Percentiles rank a stretch among this genome's conserved stretches.
Conservation (phyloP, 2,329 filamentous ascomycete genomes). For the Colletotrichum sp. region DNA sequence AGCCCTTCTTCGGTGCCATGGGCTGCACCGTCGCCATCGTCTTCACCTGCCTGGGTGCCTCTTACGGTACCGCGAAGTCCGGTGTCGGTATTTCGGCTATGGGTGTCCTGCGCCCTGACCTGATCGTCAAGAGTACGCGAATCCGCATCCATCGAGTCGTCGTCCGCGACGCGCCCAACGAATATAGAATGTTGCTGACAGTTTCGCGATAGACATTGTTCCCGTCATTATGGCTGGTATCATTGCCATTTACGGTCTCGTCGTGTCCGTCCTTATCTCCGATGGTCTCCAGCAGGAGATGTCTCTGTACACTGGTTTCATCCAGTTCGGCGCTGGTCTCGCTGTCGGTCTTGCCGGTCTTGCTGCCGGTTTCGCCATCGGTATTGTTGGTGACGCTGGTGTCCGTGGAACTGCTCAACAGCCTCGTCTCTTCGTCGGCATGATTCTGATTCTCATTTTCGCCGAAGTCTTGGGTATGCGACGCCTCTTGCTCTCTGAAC, state of each 20-base stretch:
- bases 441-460: constrained; percentile 99
- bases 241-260: constrained; percentile 97
- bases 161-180: background rate
- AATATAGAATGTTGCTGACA: constrained; percentile 14
- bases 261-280: constrained; percentile 87
- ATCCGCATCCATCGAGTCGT: background rate
- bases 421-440: constrained; percentile 89
- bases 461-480: constrained; percentile 93
- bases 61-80: constrained; percentile 98
- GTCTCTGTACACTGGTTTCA: constrained; percentile 82
- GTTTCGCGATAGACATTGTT: constrained; percentile 79
- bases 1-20: constrained; percentile 96
- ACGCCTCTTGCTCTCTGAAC: background rate
- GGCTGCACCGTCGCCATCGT: constrained; percentile 96
- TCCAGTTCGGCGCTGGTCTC: constrained; percentile 84
- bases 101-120: constrained; percentile 95
- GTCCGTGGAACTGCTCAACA: constrained; percentile 86
- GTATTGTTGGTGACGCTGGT: constrained; percentile 88
- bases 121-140: constrained; percentile 97
- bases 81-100: constrained; percentile 98
- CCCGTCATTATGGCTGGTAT: constrained; percentile 99
- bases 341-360: constrained; percentile 83
- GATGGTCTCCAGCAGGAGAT: constrained; percentile 76
- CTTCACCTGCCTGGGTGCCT: constrained; percentile 95
- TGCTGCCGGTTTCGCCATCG: constrained; percentile 85